These are phyloP conservation scores for Trichoderma sp. DNA, from an alignment of 2,329 filamentous ascomycete genomes.

Conservation along the genomic window DNA sequence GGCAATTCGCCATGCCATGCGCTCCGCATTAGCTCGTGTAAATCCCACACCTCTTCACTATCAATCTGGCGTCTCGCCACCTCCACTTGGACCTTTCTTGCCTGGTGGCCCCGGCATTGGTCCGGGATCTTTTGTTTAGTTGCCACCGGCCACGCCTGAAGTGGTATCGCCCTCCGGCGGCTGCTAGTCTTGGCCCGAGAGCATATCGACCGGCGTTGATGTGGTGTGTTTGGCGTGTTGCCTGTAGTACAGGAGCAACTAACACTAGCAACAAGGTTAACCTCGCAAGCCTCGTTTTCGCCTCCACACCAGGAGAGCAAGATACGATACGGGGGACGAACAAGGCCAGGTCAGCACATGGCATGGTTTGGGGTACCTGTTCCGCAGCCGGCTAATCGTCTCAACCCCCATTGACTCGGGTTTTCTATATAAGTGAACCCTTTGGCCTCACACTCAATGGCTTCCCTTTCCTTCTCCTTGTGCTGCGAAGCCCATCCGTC, in stretches of 20 bases:
- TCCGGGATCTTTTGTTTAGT: slow-evolving; percentile 25
- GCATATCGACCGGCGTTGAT: background rate
- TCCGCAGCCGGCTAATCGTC: background rate
- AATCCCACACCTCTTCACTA: background rate
- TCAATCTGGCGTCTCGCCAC: slow-evolving; percentile 5
- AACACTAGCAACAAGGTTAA: background rate
- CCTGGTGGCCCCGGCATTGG: slow-evolving; percentile 16
- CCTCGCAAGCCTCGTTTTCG: background rate
- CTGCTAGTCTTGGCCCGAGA: slow-evolving; percentile 23
- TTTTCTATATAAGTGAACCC: slow-evolving; percentile 15
- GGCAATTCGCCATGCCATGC: slow-evolving; percentile 13
- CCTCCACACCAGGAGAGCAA: background rate
- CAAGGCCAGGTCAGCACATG: slow-evolving; percentile 5
- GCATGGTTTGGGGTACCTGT: background rate
- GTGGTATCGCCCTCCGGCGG: slow-evolving; percentile 26
- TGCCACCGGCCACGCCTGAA: slow-evolving; percentile 22
- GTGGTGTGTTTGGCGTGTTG: background rate
- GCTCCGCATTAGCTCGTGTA: background rate
- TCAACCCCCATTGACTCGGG: background rate
- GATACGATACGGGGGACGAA: background rate
- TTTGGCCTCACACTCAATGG: background rate
- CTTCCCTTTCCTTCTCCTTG: slow-evolving; percentile 4
- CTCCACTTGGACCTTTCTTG: background rate
- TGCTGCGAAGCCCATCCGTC: slow-evolving; percentile 16
- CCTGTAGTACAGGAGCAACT: background rate